Evolutionary conservation across 306 rosid genomes (phyloP), one percentile per base, ranked within the genome.

Genomic region (Rubus idaeus): DNA sequence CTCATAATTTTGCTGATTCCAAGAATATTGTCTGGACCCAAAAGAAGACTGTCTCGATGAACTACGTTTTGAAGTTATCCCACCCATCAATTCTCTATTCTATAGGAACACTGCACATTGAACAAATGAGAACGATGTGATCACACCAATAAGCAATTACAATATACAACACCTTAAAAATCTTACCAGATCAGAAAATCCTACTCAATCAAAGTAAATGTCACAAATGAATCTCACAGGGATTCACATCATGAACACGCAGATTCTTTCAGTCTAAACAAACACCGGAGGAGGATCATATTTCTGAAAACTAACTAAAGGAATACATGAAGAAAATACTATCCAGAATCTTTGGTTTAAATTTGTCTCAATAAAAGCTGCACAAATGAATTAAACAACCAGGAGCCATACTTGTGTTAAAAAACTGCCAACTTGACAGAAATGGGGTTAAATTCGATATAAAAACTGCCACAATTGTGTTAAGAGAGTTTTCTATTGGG

Each of bases 41-140:
- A 76, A 81, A 13, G 95, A 85, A 77, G 47, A 46, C 6, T 61
- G 84, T 61, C 90, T 82, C 23, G 84, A 70, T 30, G 88, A 75
- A 70, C 85, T 30, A n/a, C 86, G 83, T 81, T 84, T 90, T 8
- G 98, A 95, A 83, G 58, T 17, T 64, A 71, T 76, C 72, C 96
- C 96, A 81, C 98, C 98, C 98, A 95, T 94, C 53, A 55, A 61
- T 73, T 79, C 78, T 56, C 55, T 77, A 73, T 60, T 78, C 86
- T 76, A 50, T 16, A 6, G 66, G 30, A 75, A 70, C 46, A 77
- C 86, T 82, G 79, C 78, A 81, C 66, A 75, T 50, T 41, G 69
- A 64, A 41, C 18, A 63, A 45, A 52, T 3, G 14, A 30, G 21
- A 67, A 57, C 60, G 8, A 14, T 14, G n/a, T 17, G 16, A 37